Evolutionary conservation across 1,284 basidiomycete genomes (phyloP), one percentile per base, ranked within the genome.

Genomic region (Leccinum subspadiceum): DNA sequence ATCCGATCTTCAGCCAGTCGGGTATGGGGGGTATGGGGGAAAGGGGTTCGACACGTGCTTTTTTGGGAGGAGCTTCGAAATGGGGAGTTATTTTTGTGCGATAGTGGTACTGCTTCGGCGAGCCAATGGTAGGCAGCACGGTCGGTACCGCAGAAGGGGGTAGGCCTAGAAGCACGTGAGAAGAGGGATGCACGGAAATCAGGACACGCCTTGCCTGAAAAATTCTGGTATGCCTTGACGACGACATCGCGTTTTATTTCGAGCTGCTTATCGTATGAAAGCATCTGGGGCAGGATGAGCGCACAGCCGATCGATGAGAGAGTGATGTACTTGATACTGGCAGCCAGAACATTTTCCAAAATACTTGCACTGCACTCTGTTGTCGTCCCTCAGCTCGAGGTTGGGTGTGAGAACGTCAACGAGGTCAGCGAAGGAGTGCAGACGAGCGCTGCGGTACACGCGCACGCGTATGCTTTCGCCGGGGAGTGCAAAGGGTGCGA

Each of bases 51-150:
- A 74, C 71, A 68, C 80, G 77, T 53, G 79, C 75, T 59, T 75
- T 72, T 69, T 84, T 89, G 0, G 86, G 85, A 1, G 93, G 87
- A 0, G 89, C 84, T 50, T 97, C 92, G 67, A 98, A 99, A 73
- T 99, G 96, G 0, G 96, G 96, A 0, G 96, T 98, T 53, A 99
- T 89, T 77, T 99, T 99, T 1, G 97, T 99, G 22, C 96, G 87
- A 74, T 99, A 99, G 51, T 83, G 84, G 75, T 96, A 98, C 65
- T 96, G 88, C 54, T 91, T 78, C 0, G 96, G 97, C 0, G 92
- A 95, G 5, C 86, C 84, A 15, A 96, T 88, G 0, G 96, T 98
- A 0, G 87, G 77, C 54, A 84, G 80, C 33, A 95, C 86, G 0
- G 71, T 59, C 9, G 96, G 95, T 1, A 98, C 76, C 1, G 79